phyloP scores from a whole-genome alignment of 495 filamentous ascomycete species.

The Aspergillus indologenus region DNA sequence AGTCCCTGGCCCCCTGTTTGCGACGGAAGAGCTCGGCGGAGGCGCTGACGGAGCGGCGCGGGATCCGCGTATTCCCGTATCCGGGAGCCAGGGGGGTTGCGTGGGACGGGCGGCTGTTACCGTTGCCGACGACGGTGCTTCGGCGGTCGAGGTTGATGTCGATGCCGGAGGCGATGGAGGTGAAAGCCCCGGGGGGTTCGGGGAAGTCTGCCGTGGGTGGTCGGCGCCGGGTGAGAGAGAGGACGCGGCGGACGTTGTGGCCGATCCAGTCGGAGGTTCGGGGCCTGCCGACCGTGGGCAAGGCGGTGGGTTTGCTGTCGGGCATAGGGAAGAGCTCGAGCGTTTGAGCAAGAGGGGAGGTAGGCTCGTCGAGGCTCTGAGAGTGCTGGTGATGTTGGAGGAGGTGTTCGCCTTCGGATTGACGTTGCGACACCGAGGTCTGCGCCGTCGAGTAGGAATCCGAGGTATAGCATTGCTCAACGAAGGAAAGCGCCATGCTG shows the following conservation, averaged over 20 bases:
- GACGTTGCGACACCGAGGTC: constrained; percentile 57
- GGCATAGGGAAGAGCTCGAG: constrained; percentile 23
- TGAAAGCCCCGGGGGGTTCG: constrained; percentile 5
- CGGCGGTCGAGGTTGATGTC: constrained; percentile 21
- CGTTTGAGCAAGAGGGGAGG: constrained; percentile 4
- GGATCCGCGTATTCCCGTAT: constrained; percentile 19
- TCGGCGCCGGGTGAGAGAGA: constrained; percentile 41
- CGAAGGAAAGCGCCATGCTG: constrained; percentile 23
- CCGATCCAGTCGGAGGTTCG: constrained; percentile 52
- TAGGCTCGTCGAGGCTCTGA: constrained; percentile 10
- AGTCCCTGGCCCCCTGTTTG: constrained; percentile 57
- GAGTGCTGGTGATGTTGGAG: constrained; percentile 29
- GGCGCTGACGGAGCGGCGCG: constrained; percentile 56
- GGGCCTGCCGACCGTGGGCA: constrained; percentile 23
- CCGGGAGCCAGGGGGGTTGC: constrained; percentile 6
- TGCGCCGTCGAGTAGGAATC: constrained; percentile 68
- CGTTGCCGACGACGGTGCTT: constrained; percentile 28
- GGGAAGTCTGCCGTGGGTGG: constrained; percentile 16
- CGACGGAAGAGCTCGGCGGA: constrained; percentile 57
- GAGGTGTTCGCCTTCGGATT: constrained; percentile 63
- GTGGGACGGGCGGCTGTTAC: neutral
- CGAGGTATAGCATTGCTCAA: constrained; percentile 42
- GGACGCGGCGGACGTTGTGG: constrained; percentile 52
- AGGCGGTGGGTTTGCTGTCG: constrained; percentile 24
- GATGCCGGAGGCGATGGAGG: constrained; percentile 31